Evolutionary conservation across 169 alveolate species (phyloP).

Genomic region (Babesia ovis): DNA sequence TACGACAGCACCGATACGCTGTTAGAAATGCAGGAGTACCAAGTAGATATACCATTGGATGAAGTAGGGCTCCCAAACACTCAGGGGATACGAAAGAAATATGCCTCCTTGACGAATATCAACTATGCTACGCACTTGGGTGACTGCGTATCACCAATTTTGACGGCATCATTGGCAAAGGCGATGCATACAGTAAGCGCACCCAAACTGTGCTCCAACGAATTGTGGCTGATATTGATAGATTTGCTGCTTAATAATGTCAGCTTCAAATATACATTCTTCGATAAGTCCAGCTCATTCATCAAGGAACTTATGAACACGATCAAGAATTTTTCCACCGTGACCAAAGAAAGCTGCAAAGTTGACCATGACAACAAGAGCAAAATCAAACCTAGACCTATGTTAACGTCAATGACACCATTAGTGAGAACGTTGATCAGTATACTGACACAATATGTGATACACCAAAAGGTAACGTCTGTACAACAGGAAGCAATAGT

Average conservation of each 20-base stretch:
- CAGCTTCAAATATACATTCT: constrained; percentile 1
- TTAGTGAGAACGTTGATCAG: background rate
- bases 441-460: constrained; percentile 8
- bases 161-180: constrained; percentile 14
- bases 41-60: background rate
- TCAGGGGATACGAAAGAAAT: background rate
- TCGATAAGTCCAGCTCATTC: background rate
- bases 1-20: background rate
- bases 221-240: constrained; percentile 12
- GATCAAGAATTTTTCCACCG: background rate
- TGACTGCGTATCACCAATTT: background rate
- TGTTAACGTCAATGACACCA: background rate
- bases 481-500: too few species aligned
- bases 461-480: constrained; percentile 21
- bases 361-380: background rate
- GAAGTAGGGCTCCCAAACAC: background rate
- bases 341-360: background rate
- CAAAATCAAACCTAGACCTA: background rate
- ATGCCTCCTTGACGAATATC: background rate
- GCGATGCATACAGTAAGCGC: background rate
- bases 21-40: background rate
- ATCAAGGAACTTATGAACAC: constrained; percentile 18
- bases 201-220: constrained; percentile 5
- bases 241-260: background rate
- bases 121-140: background rate